Percentiles rank a stretch among this genome's conserved stretches.
Conservation (phyloP, 1,139 yeast genomes). For the Diutina mesorugosa region DNA sequence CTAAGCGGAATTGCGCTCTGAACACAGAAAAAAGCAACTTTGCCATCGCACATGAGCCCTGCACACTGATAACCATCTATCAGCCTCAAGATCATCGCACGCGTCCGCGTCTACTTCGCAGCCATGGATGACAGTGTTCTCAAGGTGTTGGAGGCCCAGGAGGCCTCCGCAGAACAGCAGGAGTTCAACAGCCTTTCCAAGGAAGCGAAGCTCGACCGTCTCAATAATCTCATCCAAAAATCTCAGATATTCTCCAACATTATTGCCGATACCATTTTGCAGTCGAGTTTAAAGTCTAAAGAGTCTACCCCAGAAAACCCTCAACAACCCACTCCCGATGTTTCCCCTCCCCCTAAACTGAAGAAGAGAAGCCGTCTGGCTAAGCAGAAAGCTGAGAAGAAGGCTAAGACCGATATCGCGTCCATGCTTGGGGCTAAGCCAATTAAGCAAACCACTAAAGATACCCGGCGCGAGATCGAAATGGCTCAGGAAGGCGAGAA, state of each 20-base stretch:
- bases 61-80: neutral
- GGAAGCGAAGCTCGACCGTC: conserved; percentile 40
- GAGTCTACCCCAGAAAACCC: neutral
- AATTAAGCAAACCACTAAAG: conserved; percentile 8
- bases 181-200: conserved; percentile 25
- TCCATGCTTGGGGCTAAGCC: conserved; percentile 10
- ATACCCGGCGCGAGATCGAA: conserved; percentile 13
- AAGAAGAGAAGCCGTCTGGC: conserved; percentile 6
- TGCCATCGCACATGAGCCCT: neutral
- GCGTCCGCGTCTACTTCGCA: neutral
- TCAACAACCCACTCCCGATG: neutral
- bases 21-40: neutral
- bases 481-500: conserved; percentile 11
- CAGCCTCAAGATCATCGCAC: neutral
- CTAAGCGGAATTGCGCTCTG: neutral
- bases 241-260: conserved; percentile 78
- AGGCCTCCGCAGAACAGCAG: conserved; percentile 14
- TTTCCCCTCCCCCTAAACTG: conserved; percentile 7
- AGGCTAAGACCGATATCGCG: conserved; percentile 11
- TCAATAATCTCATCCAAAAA: conserved; percentile 64
- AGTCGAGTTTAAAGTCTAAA: conserved; percentile 9
- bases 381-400: conserved; percentile 1
- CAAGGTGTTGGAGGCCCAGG: neutral
- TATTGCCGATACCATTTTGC: conserved; percentile 62
- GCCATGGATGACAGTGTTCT: neutral